These are phyloP conservation scores for Komagataella populi DNA, from an alignment of 805 yeast genomes.

Conservation along the genomic window DNA sequence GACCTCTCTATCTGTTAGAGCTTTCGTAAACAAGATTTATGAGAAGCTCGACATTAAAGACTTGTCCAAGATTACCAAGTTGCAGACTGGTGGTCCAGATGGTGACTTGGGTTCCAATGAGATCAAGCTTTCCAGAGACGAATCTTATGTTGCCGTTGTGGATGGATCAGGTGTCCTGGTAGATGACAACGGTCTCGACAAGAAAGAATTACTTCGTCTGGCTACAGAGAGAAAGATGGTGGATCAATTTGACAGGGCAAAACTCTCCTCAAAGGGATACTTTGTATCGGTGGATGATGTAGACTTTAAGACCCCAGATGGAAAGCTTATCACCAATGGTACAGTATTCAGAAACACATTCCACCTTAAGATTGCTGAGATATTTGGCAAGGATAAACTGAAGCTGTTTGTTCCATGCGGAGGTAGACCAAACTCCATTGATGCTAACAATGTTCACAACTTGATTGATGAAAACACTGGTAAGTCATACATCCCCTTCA, in stretches of 20 bases:
- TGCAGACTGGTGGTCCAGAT: conserved; percentile 98
- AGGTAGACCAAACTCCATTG: conserved; percentile 95
- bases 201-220: conserved; percentile 60
- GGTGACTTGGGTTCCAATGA: conserved; percentile 97
- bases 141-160: conserved; percentile 74
- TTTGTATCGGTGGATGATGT: conserved; percentile 75
- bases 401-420: conserved; percentile 96
- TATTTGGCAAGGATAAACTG: conserved; percentile 40
- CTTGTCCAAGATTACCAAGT: conserved; percentile 46
- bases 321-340: conserved; percentile 67
- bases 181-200: conserved; percentile 84
- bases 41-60: conserved; percentile 56
- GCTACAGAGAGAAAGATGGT: conserved; percentile 72
- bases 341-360: conserved; percentile 81
- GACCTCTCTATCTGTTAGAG: conserved; percentile 91
- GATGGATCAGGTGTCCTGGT: conserved; percentile 95
- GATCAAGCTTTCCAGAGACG: conserved; percentile 73
- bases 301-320: conserved; percentile 68
- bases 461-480: conserved; percentile 69
- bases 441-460: conserved; percentile 62
- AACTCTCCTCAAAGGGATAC: conserved; percentile 66
- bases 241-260: conserved; percentile 48
- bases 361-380: conserved; percentile 63
- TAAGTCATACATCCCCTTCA: conserved; percentile 64
- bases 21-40: conserved; percentile 80